Conservation (phyloP, 1,139 yeast genomes). For the Geotrichum australiense region DNA sequence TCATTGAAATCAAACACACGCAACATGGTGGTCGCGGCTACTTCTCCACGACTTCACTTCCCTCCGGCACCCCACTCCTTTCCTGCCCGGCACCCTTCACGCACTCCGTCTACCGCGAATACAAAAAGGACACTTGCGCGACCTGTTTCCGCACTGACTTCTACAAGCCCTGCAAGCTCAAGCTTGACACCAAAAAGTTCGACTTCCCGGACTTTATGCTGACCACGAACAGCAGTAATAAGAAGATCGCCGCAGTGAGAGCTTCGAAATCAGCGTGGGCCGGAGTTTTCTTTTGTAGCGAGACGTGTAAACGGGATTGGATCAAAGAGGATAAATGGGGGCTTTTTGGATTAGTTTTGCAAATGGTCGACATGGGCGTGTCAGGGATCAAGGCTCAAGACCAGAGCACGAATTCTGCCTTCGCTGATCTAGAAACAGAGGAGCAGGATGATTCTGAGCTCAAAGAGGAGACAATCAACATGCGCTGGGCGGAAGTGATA, state of each 20-base stretch:
- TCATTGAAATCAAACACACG: constrained; percentile 24
- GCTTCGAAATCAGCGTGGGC: constrained; percentile 36
- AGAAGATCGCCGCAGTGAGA: constrained; percentile 16
- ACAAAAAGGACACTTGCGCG: constrained; percentile 60
- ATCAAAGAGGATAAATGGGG: constrained; percentile 29
- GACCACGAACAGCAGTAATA: too few species aligned
- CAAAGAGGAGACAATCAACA: too few species aligned
- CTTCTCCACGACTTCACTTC: constrained; percentile 42
- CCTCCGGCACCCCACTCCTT: constrained; percentile 40
- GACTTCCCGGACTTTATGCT: too few species aligned
- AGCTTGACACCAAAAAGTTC: too few species aligned
- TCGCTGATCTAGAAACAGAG: too few species aligned
- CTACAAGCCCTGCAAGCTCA: constrained; percentile 43
- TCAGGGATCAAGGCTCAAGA: too few species aligned
- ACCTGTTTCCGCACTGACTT: constrained; percentile 46
- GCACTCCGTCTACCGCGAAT: constrained; percentile 45
- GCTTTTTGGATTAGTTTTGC: constrained; percentile 30
- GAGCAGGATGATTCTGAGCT: too few species aligned
- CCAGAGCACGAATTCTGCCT: too few species aligned
- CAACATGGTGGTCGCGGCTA: constrained; percentile 56
- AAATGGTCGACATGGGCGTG: constrained; percentile 31
- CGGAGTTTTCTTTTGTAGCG: constrained; percentile 51
- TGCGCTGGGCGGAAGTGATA: too few species aligned
- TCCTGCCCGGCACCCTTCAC: constrained; percentile 41
- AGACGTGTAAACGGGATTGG: constrained; percentile 40